Percentiles rank a stretch among this genome's conserved stretches.
Evolutionary conservation across 2,329 filamentous ascomycete species (phyloP).

Genomic region (Botrytis deweyae): DNA sequence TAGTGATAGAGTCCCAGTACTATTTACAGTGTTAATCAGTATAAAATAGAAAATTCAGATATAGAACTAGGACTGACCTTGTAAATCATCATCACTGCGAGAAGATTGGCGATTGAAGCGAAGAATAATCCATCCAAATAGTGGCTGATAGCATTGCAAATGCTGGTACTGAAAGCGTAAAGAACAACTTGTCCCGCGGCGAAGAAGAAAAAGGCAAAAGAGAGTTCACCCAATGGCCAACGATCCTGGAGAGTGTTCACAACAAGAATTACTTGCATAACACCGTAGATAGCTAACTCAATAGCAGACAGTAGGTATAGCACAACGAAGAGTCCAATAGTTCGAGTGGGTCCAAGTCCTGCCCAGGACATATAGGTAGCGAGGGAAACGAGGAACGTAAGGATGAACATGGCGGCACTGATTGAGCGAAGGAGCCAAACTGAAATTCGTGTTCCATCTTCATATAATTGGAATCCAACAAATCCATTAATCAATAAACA

Average conservation of each 20-base stretch:
- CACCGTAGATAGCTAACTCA: conserved; percentile 79
- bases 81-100: conserved; percentile 99
- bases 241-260: conserved; percentile 87
- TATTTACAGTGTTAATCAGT: conserved; percentile 40
- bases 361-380: conserved; percentile 92
- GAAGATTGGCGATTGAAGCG: conserved; percentile 86
- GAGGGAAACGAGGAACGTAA: conserved; percentile 83
- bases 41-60: neutral
- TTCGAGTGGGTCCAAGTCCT: conserved; percentile 80
- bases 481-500: conserved; percentile 96
- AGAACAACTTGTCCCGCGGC: conserved; percentile 88
- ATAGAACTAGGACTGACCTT: conserved; percentile 59
- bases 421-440: conserved; percentile 86
- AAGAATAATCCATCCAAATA: conserved; percentile 95
- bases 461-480: conserved; percentile 96
- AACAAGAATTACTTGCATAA: conserved; percentile 86
- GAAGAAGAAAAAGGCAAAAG: conserved; percentile 88
- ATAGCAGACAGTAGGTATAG: conserved; percentile 89
- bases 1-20: conserved; percentile 99
- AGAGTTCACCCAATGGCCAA: conserved; percentile 91
- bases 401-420: conserved; percentile 77
- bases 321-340: conserved; percentile 85
- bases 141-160: conserved; percentile 82
- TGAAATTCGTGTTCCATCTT: conserved; percentile 90
- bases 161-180: conserved; percentile 82